phyloP scores from a whole-genome alignment of 371 early-diverging fungal species.

The Ecytonucleospora hepatopenaei region DNA sequence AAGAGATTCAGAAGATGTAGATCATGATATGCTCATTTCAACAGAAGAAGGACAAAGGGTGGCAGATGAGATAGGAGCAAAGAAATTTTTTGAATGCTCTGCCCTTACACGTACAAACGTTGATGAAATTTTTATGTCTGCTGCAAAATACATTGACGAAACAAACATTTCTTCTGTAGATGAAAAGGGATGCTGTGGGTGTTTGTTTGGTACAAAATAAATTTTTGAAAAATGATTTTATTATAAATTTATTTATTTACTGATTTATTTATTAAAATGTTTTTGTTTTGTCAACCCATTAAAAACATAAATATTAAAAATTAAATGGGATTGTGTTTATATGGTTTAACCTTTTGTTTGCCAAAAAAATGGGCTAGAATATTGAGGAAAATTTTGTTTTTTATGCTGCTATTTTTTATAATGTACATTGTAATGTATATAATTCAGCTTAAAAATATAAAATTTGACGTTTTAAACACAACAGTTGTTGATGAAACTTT shows the following conservation, averaged over 20 bases:
- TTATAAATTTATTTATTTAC: conserved; percentile 1
- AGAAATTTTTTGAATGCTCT: conserved; percentile 55
- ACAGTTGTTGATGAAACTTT: background rate
- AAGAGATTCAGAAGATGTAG: conserved; percentile 32
- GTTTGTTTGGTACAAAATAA: background rate
- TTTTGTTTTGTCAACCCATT: background rate
- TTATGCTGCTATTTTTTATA: background rate
- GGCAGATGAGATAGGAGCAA: conserved; percentile 51
- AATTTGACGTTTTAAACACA: background rate
- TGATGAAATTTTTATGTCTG: conserved; percentile 49
- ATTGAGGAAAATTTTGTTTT: background rate
- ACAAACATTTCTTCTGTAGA: conserved; percentile 10
- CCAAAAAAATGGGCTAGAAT: background rate
- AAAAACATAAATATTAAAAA: background rate
- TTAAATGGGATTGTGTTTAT: background rate
- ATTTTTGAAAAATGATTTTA: background rate
- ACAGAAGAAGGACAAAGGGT: conserved; percentile 45
- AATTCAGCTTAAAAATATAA: background rate
- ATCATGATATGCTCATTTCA: conserved; percentile 39
- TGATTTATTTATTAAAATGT: conserved; percentile 3
- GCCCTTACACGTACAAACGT: conserved; percentile 54
- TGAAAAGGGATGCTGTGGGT: conserved; percentile 1
- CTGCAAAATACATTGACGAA: conserved; percentile 42
- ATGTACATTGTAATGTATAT: background rate
- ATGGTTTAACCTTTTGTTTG: background rate